Percentiles rank a stretch among this genome's conserved stretches.
phyloP scores from a whole-genome alignment of 495 filamentous ascomycete species.

The Chaetomium cochliodes region DNA sequence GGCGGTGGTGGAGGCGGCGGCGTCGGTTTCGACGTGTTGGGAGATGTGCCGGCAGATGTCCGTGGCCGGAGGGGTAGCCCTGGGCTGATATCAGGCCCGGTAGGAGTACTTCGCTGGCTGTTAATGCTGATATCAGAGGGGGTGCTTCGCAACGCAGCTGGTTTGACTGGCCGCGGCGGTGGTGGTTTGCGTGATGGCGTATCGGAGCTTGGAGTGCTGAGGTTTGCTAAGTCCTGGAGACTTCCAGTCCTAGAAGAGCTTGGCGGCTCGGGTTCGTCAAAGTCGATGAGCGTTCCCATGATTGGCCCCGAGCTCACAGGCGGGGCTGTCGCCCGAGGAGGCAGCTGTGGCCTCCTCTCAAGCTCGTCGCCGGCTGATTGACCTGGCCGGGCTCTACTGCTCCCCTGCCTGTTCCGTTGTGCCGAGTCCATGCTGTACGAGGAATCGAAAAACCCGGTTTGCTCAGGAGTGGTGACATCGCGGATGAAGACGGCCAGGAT shows the following conservation, averaged over 20 bases:
- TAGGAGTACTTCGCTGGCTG: slow-evolving; percentile 17
- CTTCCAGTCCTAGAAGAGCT: slow-evolving; percentile 32
- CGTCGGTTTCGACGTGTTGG: slow-evolving; percentile 22
- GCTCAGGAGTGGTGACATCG: slow-evolving; percentile 79
- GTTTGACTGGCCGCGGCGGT: slow-evolving; percentile 66
- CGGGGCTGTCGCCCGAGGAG: slow-evolving; percentile 37
- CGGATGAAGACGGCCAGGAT: slow-evolving; percentile 85
- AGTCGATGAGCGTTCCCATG: slow-evolving; percentile 63
- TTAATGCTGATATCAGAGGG: slow-evolving; percentile 22
- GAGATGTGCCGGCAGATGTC: slow-evolving; percentile 7
- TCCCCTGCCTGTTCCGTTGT: slow-evolving; percentile 29
- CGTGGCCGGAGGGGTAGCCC: slow-evolving; percentile 8
- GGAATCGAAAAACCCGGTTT: slow-evolving; percentile 71
- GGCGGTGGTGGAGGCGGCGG: slow-evolving; percentile 45
- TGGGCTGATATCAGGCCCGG: neutral
- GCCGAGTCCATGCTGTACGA: slow-evolving; percentile 45
- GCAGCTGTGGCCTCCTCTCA: slow-evolving; percentile 33
- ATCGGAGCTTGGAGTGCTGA: slow-evolving; percentile 44
- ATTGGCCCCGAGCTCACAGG: slow-evolving; percentile 36
- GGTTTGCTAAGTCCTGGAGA: neutral
- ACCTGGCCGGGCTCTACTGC: slow-evolving; percentile 20
- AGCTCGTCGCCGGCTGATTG: slow-evolving; percentile 32
- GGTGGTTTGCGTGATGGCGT: slow-evolving; percentile 41
- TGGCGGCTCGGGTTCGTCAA: slow-evolving; percentile 51
- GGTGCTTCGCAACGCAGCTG: slow-evolving; percentile 57